Conservation (phyloP, 129 eudicot species). For the Flaveria linearis region DNA sequence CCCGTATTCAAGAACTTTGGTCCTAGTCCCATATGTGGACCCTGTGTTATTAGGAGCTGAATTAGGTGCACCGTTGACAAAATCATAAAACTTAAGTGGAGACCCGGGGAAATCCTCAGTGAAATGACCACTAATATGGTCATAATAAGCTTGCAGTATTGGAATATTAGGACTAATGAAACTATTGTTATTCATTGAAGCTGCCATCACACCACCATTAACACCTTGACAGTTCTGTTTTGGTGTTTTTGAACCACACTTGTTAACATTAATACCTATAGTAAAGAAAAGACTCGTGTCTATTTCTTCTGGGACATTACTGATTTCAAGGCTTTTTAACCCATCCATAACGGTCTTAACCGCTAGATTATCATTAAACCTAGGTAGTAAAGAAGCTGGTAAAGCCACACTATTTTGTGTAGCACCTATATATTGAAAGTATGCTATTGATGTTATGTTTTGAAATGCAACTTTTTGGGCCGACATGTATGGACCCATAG, state of each 20-base stretch:
- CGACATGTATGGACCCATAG: constrained; percentile 77
- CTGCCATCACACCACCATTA: constrained; percentile 72
- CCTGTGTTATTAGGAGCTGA: constrained; percentile 62
- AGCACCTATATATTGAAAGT: constrained; percentile 67
- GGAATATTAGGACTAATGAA: constrained; percentile 61
- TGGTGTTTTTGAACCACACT: constrained; percentile 56
- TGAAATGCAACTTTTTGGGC: constrained; percentile 60
- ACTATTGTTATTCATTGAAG: constrained; percentile 77
- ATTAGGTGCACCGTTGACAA: constrained; percentile 82
- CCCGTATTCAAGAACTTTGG: constrained; percentile 64
- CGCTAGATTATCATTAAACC: constrained; percentile 54
- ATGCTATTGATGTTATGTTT: constrained; percentile 61
- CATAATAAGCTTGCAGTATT: constrained; percentile 60
- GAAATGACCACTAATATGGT: constrained; percentile 45
- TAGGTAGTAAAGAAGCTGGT: constrained; percentile 59
- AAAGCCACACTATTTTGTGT: constrained; percentile 41
- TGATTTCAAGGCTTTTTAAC: constrained; percentile 48
- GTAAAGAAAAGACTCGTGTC: constrained; percentile 70
- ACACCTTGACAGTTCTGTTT: constrained; percentile 52
- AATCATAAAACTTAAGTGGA: constrained; percentile 66
- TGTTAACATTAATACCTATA: constrained; percentile 64
- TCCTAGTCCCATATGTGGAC: constrained; percentile 58
- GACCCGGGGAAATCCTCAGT: constrained; percentile 69
- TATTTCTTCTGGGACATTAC: constrained; percentile 55
- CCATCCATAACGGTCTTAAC: constrained; percentile 73